Percentiles rank a stretch among this genome's conserved stretches.
Conservation (phyloP, 176 grass and related monocot genomes). For the Lolium perenne region DNA sequence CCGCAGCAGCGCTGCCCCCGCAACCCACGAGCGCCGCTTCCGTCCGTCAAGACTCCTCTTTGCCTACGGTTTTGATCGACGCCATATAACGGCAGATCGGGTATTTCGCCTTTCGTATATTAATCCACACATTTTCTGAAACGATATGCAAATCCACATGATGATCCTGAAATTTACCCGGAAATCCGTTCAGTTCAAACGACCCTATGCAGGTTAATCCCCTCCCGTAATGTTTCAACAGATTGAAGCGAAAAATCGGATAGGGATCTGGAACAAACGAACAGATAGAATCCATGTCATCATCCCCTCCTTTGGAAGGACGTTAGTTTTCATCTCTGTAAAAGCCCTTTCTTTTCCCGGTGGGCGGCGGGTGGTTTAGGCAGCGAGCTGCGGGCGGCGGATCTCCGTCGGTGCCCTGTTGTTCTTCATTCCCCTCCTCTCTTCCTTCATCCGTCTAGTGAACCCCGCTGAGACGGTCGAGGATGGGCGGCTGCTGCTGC, state of each 20-base stretch:
- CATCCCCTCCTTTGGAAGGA: background rate
- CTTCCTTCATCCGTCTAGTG: background rate
- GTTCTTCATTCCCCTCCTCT: background rate
- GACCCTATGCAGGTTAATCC: background rate
- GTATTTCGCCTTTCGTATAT: background rate
- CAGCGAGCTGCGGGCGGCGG: background rate
- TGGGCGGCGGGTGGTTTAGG: background rate
- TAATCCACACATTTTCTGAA: background rate
- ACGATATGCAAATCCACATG: background rate
- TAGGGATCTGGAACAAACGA: background rate
- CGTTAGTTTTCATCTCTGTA: slow-evolving; percentile 14
- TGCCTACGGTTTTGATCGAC: background rate
- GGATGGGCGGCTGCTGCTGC: slow-evolving; percentile 52
- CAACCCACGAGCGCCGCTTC: background rate
- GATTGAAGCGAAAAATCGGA: background rate
- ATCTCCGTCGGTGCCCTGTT: background rate
- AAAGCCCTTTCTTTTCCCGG: background rate
- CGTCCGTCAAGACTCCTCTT: background rate
- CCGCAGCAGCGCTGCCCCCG: background rate
- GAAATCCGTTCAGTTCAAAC: background rate
- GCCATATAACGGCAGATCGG: background rate
- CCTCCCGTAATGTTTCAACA: background rate
- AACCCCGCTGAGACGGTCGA: slow-evolving; percentile 11
- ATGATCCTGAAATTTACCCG: background rate
- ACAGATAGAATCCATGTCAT: background rate